Evolutionary conservation across 345 rosid genomes (phyloP).

Genomic region (Eucalyptus marginata): DNA sequence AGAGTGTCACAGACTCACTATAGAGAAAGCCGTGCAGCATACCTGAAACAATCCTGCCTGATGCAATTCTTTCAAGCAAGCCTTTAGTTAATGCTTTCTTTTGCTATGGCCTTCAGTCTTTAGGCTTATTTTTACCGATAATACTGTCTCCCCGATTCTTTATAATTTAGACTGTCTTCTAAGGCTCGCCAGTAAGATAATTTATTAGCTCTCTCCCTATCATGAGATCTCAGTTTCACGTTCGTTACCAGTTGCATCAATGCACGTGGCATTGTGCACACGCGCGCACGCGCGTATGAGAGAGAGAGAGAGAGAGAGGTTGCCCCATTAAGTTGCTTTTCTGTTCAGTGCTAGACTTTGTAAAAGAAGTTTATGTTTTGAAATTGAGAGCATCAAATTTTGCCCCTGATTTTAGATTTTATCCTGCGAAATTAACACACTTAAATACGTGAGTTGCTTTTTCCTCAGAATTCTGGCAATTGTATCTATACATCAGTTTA

Average conservation of each 20-base stretch:
- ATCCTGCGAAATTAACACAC: not conserved
- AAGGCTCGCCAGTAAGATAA: not conserved
- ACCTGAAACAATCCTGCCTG: not conserved
- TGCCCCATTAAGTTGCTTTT: not conserved
- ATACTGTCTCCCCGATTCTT: not conserved
- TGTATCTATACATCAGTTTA: not conserved
- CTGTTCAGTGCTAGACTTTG: not conserved
- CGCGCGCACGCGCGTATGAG: accelerated
- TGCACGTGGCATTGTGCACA: not conserved
- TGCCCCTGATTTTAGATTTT: not conserved
- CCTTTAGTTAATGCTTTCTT: not conserved
- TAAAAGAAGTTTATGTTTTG: not conserved
- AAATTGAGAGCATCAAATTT: not conserved
- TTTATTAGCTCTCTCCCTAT: not conserved
- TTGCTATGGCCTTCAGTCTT: not conserved
- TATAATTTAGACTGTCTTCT: not conserved
- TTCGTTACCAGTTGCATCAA: not conserved
- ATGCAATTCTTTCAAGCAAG: not conserved
- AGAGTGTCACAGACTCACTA: not conserved
- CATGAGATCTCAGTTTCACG: not conserved
- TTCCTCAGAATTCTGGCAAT: not conserved
- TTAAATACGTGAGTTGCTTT: not conserved
- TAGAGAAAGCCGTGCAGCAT: not conserved
- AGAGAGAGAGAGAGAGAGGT: not conserved
- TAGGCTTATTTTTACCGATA: not conserved